A percentile compares a stretch with the other conserved stretches of the same genome.
Conservation (phyloP, 176 grass and related monocot species). For the Lolium rigidum region DNA sequence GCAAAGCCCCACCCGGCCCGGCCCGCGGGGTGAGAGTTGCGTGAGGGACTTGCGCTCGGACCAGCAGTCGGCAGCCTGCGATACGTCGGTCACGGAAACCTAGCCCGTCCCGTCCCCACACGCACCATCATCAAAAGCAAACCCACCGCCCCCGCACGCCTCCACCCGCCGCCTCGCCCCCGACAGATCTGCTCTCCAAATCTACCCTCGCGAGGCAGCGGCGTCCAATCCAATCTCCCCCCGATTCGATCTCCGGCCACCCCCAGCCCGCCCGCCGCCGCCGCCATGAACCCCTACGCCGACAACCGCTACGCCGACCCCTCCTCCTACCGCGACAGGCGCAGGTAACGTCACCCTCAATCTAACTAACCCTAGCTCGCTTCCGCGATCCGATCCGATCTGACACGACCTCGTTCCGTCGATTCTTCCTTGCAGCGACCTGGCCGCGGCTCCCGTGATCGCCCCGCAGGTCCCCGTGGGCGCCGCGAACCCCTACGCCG, state of each 20-base stretch:
- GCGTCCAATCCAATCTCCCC: background rate
- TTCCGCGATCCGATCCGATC: slow-evolving; percentile 12
- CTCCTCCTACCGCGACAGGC: slow-evolving; percentile 87
- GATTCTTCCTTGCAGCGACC: slow-evolving; percentile 36
- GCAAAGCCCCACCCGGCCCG: background rate
- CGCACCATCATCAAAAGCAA: slow-evolving; percentile 43
- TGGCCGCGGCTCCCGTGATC: slow-evolving; percentile 29
- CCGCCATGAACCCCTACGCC: slow-evolving; percentile 71
- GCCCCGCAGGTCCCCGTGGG: slow-evolving; percentile 36
- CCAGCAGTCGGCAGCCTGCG: background rate
- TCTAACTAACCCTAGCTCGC: slow-evolving; percentile 6
- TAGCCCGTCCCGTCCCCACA: slow-evolving; percentile 12
- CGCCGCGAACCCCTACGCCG: slow-evolving; percentile 36
- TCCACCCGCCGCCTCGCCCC: slow-evolving; percentile 35
- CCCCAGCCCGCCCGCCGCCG: background rate
- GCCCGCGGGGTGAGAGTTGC: background rate
- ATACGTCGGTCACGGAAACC: slow-evolving; percentile 16
- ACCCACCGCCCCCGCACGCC: slow-evolving; percentile 10
- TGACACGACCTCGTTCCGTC: background rate
- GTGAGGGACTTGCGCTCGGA: slow-evolving; percentile 6
- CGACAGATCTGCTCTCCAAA: slow-evolving; percentile 35
- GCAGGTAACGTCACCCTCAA: slow-evolving; percentile 59
- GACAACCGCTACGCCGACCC: slow-evolving; percentile 86
- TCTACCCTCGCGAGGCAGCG: slow-evolving; percentile 23
- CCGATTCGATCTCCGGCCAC: slow-evolving; percentile 5